Evolutionary conservation across 257 asterid species (phyloP), one percentile per base, ranked within the genome.

Genomic region (Solanum chiquidenum): DNA sequence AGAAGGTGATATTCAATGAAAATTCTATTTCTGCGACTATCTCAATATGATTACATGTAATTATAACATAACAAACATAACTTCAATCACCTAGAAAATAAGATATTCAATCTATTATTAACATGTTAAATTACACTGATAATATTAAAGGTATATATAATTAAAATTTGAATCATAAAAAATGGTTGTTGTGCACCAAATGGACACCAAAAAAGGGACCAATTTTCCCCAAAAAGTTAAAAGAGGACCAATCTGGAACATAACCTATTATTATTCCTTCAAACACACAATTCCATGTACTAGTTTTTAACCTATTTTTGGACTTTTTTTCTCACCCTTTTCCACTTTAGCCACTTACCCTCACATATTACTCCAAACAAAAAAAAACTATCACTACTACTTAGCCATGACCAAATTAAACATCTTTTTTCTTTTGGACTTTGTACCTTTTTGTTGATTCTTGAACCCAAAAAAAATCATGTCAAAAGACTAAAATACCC

Each of bases 201-300:
- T 87, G 86, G 75, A 86, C 88, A 92, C 90, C 72, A 90, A 90
- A 90, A 89, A 89, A 87, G 87, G 91, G 93, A 82, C 91, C 89
- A 90, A 89, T 89, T 86, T 79, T 85, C 89, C 90, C 87, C 90
- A 89, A 90, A 66, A 90, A 18, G 83, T 89, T 80, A 85, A 82
- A 68, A 77, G 85, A 55, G 52, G 92, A 93, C 90, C 94, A 89
- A 88, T 83, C 35, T 87, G 92, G 87, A 90, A 89, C 91, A 88
- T 86, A 85, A 89, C 93, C 92, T 87, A 91, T 91, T 94, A 93
- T 93, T 94, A 93, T 93, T 95, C 98, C 92, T 91, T 94, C 94
- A 92, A 92, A 91, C 94, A 90, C 98, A 88, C 91, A 90, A 85
- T 88, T 93, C 96, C 98, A 94, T 92, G 91, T 90, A 87, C 94